Base-by-base conservation (phyloP, 768 basidiomycete genomes). In the Podaxis sp. region DNA sequence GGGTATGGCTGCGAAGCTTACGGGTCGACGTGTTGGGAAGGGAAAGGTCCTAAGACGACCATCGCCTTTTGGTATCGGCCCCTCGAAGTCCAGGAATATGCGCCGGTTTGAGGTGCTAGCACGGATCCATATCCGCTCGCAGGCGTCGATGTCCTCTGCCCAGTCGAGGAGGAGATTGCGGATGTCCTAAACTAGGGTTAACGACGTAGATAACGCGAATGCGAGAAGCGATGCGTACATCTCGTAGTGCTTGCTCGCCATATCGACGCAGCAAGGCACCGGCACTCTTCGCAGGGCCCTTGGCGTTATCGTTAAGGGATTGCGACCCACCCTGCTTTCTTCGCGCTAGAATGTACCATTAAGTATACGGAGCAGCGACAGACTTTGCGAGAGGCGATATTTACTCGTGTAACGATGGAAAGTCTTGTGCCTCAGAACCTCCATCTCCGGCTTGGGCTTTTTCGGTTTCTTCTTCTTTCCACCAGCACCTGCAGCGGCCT, bases 351-450 rank as follows among this genome's bases (percentile, higher is more conserved):
- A 32, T 7, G 11, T 35, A 18, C 11, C 4, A 55, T 67, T 64
- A 62, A 58, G 50, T 55, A 32, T 28, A 27, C 28, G 50, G 18
- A 40, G 23, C 50, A 13, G 16, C 25, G 21, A 38, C 42, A 23
- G 55, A 2, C 48, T 21, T 3, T 13, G 2, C 13, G n/a, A 37
- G 40, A 58, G 23, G 18, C 23, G 7, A 59, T 2, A 81, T 92
- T 66, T 65, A 97, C 95, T 98, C 0, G 97, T 99, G 72, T 99
- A 99, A 1, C 97, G 88, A 73, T 98, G 97, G 71, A 98, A 98
- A 1, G 97, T 98, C 74, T 98, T 99, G 68, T 95, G 93, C 64
- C 79, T 78, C 44, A 99, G 64, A 1, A 98, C 83, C 68, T 95
- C 93, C 0, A 84, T 85, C 57, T 94, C 91, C 2, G 88, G 81